Conservation (phyloP, 305 asterid species). For the Plantago lanceolata region DNA sequence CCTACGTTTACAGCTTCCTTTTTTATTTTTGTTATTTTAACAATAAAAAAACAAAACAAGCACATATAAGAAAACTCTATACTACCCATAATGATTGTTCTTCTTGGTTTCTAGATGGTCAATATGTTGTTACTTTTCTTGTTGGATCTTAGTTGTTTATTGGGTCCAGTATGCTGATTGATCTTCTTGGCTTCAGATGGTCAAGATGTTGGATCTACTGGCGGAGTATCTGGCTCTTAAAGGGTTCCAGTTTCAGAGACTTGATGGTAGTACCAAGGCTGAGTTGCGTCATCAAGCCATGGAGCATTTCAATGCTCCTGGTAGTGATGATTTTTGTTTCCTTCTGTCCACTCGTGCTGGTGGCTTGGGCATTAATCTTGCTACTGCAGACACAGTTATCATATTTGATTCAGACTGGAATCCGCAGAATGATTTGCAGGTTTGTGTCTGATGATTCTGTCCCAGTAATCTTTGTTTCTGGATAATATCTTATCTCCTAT, state of each 20-base stretch:
- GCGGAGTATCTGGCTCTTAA: conserved; percentile 88
- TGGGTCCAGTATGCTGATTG: conserved; percentile 8
- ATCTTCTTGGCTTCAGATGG: conserved; percentile 64
- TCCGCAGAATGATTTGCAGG: conserved; percentile 99
- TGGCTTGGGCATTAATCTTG: conserved; percentile 98
- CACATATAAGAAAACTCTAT: not conserved
- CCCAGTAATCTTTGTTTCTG: conserved; percentile 7
- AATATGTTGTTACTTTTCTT: not conserved
- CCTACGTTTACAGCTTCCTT: not conserved
- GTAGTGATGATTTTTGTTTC: conserved; percentile 97
- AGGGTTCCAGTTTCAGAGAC: conserved; percentile 95
- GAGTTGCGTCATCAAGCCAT: conserved; percentile 98
- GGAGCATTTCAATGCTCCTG: conserved; percentile 99
- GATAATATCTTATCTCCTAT: conserved; percentile 16
- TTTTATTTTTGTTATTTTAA: too few relatives aligned
- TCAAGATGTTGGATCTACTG: conserved; percentile 92
- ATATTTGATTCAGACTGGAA: conserved; percentile 99
- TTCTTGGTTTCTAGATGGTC: not conserved
- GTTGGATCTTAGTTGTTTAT: not conserved
- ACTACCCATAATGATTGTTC: not conserved
- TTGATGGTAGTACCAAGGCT: conserved; percentile 97
- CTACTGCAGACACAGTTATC: conserved; percentile 98
- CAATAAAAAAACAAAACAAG: not conserved
- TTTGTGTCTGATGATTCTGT: conserved; percentile 27
- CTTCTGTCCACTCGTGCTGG: conserved; percentile 99